Evolutionary conservation across 768 basidiomycete species (phyloP), one percentile per base, ranked within the genome.

Genomic region (Rhizopogon sp.): DNA sequence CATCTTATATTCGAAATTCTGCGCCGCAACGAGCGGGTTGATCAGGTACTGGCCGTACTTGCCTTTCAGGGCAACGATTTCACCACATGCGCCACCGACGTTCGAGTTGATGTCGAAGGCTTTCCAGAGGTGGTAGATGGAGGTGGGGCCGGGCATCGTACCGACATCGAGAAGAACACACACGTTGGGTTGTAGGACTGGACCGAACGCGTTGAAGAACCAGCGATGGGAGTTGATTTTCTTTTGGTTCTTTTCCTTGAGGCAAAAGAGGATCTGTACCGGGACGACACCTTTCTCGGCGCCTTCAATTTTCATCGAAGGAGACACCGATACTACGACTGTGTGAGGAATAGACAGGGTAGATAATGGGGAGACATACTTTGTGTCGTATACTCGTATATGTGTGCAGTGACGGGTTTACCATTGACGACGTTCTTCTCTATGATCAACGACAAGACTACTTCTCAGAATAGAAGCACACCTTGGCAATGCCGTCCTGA

Each of bases 1-100:
- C 86, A 92, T 91, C 79, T 94, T 94, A 70, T 95, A 94, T 71
- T 93, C 90, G 58, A 94, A 95, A 64, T 95, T 94, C 74, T 95
- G 93, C 10, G 92, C 90, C 5, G 92, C 92, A 6, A 94, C 88
- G 3, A 90, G 74, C 0, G 93, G 93, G 63, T 96, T 96, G 54
- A 95, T 60, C 39, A 97, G 74, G 65, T 90, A 84, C 61, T 75
- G 71, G 29, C 90, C 86, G 58, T 80, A 93, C 72, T 84, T 87
- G 35, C 93, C 93, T 70, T 95, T 96, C 55, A 93, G 76, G 11
- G 90, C 90, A 10, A 95, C 90, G 55, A 96, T 95, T 75, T 96
- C 94, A n/a, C 94, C 94, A 64, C 94, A 97, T 16, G 93, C 94
- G 14, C 94, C 91, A 1, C 88, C 91, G 14, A 93, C 90, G 63